phyloP scores from a whole-genome alignment of 163 green algal genomes.

The Prototheca stagnorum region DNA sequence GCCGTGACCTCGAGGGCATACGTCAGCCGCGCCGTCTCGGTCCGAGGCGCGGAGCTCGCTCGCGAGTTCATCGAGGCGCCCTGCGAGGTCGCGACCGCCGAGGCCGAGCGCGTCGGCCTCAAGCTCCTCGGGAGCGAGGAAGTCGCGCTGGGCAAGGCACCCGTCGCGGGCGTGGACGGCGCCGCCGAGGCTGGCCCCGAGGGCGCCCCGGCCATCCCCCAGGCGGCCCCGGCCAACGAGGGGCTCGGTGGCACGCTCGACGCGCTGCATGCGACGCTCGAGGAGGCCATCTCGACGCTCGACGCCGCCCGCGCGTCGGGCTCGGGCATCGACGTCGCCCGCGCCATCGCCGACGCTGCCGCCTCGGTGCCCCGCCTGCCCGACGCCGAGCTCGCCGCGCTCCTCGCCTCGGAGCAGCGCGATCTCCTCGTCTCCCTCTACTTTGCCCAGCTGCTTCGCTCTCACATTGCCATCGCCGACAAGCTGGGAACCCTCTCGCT shows the following conservation, averaged over 20 bases:
- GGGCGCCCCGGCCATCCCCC: conserved; percentile 47
- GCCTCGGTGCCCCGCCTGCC: conserved; percentile 58
- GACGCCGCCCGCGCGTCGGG: conserved; percentile 6
- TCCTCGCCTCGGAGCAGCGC: conserved; percentile 59
- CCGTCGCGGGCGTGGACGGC: background rate
- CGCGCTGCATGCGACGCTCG: conserved; percentile 45
- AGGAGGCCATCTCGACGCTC: conserved; percentile 44
- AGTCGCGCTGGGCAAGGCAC: no score
- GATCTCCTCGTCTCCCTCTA: conserved; percentile 63
- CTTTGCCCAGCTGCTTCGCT: conserved; percentile 71
- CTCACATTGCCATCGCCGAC: conserved; percentile 81
- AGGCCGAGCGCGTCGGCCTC: conserved; percentile 47
- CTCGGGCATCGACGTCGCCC: conserved; percentile 32
- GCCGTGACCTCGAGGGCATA: conserved; percentile 55
- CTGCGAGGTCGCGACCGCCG: conserved; percentile 50
- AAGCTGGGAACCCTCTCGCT: conserved; percentile 66
- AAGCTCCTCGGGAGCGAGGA: conserved; percentile 7
- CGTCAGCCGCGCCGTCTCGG: conserved; percentile 40
- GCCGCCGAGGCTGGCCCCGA: conserved; percentile 20
- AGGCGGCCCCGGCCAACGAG: conserved; percentile 11
- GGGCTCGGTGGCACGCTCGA: conserved; percentile 25
- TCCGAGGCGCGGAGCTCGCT: conserved; percentile 32
- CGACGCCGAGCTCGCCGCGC: conserved; percentile 55
- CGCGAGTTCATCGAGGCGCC: conserved; percentile 80
- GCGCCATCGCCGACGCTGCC: conserved; percentile 77